These are phyloP conservation scores for Beauveria scarabaeidicola DNA, from an alignment of 2,329 filamentous ascomycete species.

Conservation along the genomic window DNA sequence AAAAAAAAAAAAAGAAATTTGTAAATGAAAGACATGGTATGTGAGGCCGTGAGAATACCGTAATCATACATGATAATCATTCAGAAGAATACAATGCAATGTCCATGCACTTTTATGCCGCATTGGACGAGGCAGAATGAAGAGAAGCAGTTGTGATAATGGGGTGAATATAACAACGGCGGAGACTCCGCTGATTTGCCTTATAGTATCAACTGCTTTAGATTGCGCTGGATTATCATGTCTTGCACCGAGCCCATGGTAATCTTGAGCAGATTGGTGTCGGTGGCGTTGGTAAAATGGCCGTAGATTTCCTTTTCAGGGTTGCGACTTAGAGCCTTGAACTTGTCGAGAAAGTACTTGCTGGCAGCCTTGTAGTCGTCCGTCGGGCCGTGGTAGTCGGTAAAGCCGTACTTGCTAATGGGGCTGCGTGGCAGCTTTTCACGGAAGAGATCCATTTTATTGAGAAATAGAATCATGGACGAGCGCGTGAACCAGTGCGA, in stretches of 20 bases:
- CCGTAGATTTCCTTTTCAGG: constrained; percentile 56
- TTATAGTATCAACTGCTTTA: constrained; percentile 68
- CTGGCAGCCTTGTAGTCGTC: constrained; percentile 66
- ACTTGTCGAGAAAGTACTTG: constrained; percentile 77
- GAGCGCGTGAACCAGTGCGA: constrained; percentile 81
- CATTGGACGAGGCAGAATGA: neutral
- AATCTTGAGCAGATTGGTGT: constrained; percentile 71
- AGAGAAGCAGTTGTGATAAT: neutral
- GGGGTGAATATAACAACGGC: neutral
- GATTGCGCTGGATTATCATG: constrained; percentile 78
- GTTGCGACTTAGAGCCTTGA: constrained; percentile 65
- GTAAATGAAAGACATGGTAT: neutral
- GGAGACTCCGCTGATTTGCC: neutral
- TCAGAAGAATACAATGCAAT: neutral
- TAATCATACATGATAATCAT: constrained; percentile 11
- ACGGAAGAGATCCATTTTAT: constrained; percentile 82
- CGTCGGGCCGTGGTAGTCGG: constrained; percentile 65
- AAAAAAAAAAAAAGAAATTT: neutral
- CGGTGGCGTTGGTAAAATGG: constrained; percentile 54
- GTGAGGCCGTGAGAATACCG: constrained; percentile 10
- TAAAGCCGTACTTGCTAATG: constrained; percentile 66
- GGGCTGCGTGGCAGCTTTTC: constrained; percentile 64
- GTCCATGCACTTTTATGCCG: neutral
- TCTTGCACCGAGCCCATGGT: constrained; percentile 82
- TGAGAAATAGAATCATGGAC: constrained; percentile 74